These are phyloP conservation scores for Coccinonectria pachysandricola DNA, from an alignment of 2,329 filamentous ascomycete genomes.

Conservation along the genomic window DNA sequence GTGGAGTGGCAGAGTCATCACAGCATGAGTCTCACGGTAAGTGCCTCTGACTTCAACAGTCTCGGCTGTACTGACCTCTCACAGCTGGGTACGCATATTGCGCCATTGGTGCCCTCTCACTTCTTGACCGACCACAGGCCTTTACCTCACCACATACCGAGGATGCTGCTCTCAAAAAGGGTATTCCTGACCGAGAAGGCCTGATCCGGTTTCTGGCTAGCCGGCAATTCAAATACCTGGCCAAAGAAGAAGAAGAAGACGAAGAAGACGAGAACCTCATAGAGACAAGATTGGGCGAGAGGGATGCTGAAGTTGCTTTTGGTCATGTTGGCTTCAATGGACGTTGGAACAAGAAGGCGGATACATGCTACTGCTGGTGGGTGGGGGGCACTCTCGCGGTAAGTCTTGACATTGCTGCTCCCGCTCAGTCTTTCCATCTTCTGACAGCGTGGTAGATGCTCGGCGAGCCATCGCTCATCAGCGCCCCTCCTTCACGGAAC, in stretches of 20 bases:
- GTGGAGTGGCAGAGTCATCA: conserved; percentile 69
- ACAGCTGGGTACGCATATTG: conserved; percentile 85
- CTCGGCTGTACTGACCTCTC: conserved; percentile 5
- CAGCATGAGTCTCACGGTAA: conserved; percentile 75
- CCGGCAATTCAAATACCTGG: conserved; percentile 53
- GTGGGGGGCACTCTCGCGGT: conserved; percentile 54
- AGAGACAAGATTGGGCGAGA: conserved; percentile 23
- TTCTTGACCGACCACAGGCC: conserved; percentile 55
- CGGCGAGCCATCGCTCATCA: conserved; percentile 45
- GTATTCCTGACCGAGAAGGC: conserved; percentile 22
- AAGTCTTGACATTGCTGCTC: conserved; percentile 11
- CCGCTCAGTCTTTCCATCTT: no score
- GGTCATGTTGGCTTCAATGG: conserved; percentile 74
- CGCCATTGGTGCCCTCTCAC: conserved; percentile 64
- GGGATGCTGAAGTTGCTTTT: conserved; percentile 21
- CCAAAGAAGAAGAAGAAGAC: conserved; percentile 35
- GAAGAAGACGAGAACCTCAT: conserved; percentile 31
- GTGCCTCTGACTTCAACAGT: conserved; percentile 11
- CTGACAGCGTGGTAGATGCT: no score
- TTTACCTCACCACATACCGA: conserved; percentile 6
- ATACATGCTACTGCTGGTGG: conserved; percentile 98
- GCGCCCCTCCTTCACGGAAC: conserved; percentile 50
- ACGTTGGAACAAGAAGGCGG: conserved; percentile 78
- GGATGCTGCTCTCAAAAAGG: conserved; percentile 23
- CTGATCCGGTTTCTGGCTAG: conserved; percentile 48